Base-by-base conservation (phyloP, 768 basidiomycete species). In the Melanogaster broomeanus region DNA sequence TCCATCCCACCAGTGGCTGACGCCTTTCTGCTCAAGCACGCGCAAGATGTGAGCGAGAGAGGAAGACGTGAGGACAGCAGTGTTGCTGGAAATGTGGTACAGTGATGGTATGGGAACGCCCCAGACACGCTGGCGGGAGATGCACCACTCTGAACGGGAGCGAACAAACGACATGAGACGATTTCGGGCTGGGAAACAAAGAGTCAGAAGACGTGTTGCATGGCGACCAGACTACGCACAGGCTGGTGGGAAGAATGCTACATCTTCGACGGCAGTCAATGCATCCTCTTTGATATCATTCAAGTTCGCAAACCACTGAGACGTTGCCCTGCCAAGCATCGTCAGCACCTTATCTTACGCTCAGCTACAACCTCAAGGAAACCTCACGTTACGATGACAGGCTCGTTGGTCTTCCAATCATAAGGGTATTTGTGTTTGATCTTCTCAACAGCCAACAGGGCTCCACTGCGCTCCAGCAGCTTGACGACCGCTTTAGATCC, bases 91-190 rank as follows among this genome's bases (percentile, higher is more conserved):
- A 6, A 76, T 65, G 62, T 88, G 83, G 62, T 93, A 80, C 2
- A 99, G 72, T 3, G 90, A 86, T 3, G 95, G 96, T 52, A 99
- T 98, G 5, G 96, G 96, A 1, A 97, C 91, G 18, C 96, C 96
- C 96, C 96, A 99, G 18, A 90, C 88, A 27, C 96, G 87, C 64
- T 99, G 96, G 6, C 96, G 87, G 35, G 96, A 98, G 49, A 99
- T 98, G 63, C 96, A 99, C 96, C 96, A 99, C 72, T 99, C 96
- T 0, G 93, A 93, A 11, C 96, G 90, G 1, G 87, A 88, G 2
- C 75, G 80, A 45, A 98, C 78, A 67, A 93, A 96, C 0, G 93
- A 77, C 57, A 92, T 86, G 10, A 99, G 83, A n/a, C 94, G 87
- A 41, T 86, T 88, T 9, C 87, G 85, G 3, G 93, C 95, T 97